Evolutionary conservation across 257 asterid genomes (phyloP).

Genomic region (Oldenlandia corymbosa): DNA sequence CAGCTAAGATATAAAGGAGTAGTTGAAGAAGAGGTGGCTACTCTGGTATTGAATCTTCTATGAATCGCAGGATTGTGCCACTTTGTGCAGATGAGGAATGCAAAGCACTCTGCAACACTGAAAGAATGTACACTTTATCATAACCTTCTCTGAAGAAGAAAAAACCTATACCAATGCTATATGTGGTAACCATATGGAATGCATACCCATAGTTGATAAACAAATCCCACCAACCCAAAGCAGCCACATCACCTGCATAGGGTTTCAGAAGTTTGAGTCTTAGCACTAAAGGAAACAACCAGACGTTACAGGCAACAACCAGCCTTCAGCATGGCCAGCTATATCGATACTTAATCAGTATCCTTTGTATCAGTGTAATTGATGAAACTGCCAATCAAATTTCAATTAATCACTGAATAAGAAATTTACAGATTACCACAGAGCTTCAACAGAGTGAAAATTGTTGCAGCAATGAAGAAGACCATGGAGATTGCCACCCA

Average conservation of each 20-base stretch:
- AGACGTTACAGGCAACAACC: neutral
- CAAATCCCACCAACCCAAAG: conserved; percentile 99
- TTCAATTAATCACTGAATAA: neutral
- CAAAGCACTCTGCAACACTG: conserved; percentile 95
- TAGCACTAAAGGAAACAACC: neutral
- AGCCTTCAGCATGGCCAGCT: neutral
- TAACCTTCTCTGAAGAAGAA: conserved; percentile 7
- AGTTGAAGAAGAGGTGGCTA: conserved; percentile 51
- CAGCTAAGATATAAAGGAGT: conserved; percentile 43
- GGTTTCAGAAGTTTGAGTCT: conserved; percentile 10
- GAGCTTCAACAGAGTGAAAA: conserved; percentile 81
- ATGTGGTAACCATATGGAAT: neutral
- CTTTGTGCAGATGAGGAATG: conserved; percentile 87
- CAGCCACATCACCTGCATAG: conserved; percentile 80
- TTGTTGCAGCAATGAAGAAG: conserved; percentile 90
- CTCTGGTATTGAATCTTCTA: conserved; percentile 42
- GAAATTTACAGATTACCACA: conserved; percentile 46
- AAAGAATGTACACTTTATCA: conserved; percentile 25
- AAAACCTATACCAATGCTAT: conserved; percentile 11
- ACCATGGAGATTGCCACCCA: conserved; percentile 99
- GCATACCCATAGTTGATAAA: conserved; percentile 92
- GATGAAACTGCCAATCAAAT: neutral
- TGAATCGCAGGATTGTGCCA: conserved; percentile 97
- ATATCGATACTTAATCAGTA: neutral
- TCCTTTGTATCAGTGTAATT: neutral